Evolutionary conservation across 345 rosid genomes (phyloP).

Genomic region (Eutrema heterophyllum): DNA sequence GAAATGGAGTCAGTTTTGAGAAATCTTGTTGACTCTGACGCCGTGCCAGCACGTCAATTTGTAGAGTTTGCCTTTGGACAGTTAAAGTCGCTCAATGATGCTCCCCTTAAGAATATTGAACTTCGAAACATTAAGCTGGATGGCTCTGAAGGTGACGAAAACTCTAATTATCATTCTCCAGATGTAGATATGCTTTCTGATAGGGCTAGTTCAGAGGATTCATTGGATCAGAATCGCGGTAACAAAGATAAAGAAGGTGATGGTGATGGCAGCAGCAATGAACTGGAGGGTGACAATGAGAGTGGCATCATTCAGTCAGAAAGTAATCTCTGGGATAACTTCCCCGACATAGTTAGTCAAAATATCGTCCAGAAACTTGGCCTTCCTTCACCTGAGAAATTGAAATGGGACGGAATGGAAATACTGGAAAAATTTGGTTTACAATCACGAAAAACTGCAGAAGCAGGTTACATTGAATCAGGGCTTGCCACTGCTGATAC

Average conservation of each 20-base stretch:
- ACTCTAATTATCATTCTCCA: background rate
- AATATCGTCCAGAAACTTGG: conserved; percentile 68
- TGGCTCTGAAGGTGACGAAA: conserved; percentile 25
- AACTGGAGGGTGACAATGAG: conserved; percentile 28
- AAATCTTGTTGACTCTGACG: conserved; percentile 54
- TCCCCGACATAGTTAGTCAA: conserved; percentile 55
- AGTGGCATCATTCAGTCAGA: conserved; percentile 37
- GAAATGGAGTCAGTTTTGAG: conserved; percentile 64
- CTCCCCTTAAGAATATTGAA: conserved; percentile 36
- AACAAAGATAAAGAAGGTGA: conserved; percentile 25
- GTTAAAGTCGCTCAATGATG: conserved; percentile 66
- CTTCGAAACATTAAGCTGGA: conserved; percentile 26
- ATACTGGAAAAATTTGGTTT: conserved; percentile 60
- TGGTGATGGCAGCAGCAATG: conserved; percentile 22
- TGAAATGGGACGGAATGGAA: conserved; percentile 77
- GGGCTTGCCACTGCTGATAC: conserved; percentile 71
- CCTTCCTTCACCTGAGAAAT: conserved; percentile 53
- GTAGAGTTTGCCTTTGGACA: conserved; percentile 91
- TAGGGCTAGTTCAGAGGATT: conserved; percentile 11
- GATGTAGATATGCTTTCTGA: too few relatives aligned
- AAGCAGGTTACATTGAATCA: conserved; percentile 71
- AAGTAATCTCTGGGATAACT: conserved; percentile 61
- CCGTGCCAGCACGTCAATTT: conserved; percentile 75
- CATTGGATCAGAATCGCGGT: conserved; percentile 20
- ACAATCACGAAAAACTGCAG: conserved; percentile 71